Conservation (phyloP, 176 grass and related monocot genomes). For the Aegilops tauschii region DNA sequence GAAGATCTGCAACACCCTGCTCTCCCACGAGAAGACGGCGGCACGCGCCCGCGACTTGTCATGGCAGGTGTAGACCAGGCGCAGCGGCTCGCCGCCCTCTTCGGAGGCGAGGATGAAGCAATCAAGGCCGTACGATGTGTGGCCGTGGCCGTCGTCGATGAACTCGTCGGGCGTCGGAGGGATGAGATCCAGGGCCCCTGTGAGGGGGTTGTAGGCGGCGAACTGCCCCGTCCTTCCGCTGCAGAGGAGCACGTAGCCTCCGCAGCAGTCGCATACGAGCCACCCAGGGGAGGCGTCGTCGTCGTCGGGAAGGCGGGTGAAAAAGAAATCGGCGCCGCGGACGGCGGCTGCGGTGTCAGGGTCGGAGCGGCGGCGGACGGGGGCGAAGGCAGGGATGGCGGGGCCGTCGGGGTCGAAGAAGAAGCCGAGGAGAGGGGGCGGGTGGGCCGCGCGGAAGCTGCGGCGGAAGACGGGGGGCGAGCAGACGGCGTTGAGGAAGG, state of each 20-base stretch:
- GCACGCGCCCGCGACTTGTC: neutral
- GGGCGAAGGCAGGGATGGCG: neutral
- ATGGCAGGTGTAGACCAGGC: neutral
- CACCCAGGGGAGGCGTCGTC: neutral
- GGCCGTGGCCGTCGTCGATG: neutral
- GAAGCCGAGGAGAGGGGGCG: neutral
- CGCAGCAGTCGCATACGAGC: neutral
- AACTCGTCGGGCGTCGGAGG: neutral
- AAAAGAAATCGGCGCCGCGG: neutral
- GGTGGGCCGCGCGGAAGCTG: neutral
- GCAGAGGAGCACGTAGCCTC: neutral
- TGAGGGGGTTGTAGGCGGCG: neutral
- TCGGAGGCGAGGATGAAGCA: neutral
- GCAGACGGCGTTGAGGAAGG: neutral
- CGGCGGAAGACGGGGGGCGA: neutral
- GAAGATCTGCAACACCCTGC: neutral
- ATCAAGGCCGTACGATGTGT: neutral
- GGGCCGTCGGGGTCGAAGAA: conserved; percentile 3
- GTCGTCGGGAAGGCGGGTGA: conserved; percentile 4
- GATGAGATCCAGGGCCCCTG: neutral
- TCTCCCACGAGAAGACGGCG: neutral
- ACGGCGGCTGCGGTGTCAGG: neutral
- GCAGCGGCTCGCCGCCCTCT: neutral
- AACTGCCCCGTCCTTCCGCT: neutral
- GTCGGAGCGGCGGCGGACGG: neutral